Evolutionary conservation across 352 stramenopile genomes (phyloP), one percentile per base, ranked within the genome.

Genomic region (Globisporangium solare): DNA sequence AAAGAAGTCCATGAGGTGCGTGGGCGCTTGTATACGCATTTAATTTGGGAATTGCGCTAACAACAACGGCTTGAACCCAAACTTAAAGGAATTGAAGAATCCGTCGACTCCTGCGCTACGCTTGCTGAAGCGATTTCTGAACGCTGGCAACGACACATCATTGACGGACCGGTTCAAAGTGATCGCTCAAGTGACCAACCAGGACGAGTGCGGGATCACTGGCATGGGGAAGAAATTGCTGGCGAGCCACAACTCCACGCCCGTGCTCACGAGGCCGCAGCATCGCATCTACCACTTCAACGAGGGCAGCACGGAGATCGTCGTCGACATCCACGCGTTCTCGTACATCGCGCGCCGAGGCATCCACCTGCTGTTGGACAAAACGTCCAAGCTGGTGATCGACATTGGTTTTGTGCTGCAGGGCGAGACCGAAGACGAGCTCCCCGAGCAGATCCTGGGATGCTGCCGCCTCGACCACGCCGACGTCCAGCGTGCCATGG

Each of bases 381-480:
- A 89, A 70, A 86, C 72, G 4, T 66, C 79, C 35, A 73, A 76
- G 27, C 65, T 96, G 18, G 80, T 96, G 43, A 91, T 96, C 56
- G 88, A 96, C 70, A 71, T 96, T 8, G 82, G 74, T 0, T 94
- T 94, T 56, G 83, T 94, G 15, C 70, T 96, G 13, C 84, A 96
- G 60, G 86, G 88, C 32, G 86, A 96, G 61, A 82, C 78, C 1
- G 83, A 95, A 18, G 82, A 95, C 27, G 86, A 96, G 52, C 61
- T 96, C 22, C 88, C 88, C 0, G 88, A 96, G 63, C 82, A 86
- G 59, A 76, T 94, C 40, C 70, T 96, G 2, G 88, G 83, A 37
- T 93, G 87, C 58, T 92, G 80, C 53, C 80, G 86, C 27, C 71
- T 95, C 22, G 82, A 94, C 56, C 71, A 74, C 43, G 54, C 89